These are phyloP conservation scores for Gaultheria prostrata DNA, from an alignment of 148 eudicot species.

Conservation along the genomic window DNA sequence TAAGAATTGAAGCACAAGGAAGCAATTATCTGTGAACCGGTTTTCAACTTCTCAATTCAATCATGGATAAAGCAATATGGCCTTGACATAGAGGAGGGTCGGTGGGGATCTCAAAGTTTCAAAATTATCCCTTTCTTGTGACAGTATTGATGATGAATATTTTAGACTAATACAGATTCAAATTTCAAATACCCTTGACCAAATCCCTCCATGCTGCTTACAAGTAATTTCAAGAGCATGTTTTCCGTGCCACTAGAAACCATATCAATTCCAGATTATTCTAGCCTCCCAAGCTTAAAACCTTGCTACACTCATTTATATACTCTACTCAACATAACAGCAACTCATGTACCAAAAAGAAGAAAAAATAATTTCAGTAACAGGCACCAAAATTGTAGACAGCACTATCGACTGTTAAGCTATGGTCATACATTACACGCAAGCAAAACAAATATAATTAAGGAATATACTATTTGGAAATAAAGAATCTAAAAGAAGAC, in stretches of 20 bases:
- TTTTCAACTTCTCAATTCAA: background rate
- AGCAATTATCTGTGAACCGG: background rate
- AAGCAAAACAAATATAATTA: background rate
- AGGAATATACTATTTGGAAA: background rate
- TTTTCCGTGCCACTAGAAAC: background rate
- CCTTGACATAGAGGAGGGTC: background rate
- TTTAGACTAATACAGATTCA: background rate
- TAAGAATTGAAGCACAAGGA: background rate
- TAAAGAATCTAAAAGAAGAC: background rate
- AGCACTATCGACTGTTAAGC: background rate
- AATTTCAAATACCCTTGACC: background rate
- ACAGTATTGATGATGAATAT: background rate
- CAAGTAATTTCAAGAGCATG: background rate
- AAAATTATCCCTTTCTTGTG: background rate
- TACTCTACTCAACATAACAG: background rate
- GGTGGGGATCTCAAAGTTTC: background rate
- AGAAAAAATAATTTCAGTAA: background rate
- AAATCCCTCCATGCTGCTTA: conserved; percentile 4
- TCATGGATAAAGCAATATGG: background rate
- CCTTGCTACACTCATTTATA: background rate
- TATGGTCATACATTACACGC: background rate
- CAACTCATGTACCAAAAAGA: background rate
- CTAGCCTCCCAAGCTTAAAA: background rate
- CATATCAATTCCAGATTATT: background rate
- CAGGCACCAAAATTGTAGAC: background rate